Conservation (phyloP, 192 early-diverging fungal species). For the Coemansia sp. region DNA sequence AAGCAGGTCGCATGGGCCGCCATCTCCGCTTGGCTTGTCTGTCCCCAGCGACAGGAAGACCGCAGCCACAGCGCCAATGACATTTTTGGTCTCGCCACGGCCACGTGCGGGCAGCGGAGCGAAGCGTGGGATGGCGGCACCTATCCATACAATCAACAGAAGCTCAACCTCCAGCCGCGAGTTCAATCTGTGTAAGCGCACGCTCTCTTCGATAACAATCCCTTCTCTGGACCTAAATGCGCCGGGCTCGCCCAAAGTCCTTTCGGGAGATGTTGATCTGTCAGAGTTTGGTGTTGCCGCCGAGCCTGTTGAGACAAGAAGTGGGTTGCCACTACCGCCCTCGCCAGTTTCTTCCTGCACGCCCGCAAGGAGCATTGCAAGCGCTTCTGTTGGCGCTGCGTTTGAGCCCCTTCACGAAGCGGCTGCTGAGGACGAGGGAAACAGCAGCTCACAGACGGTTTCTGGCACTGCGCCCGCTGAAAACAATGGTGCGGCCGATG, state of each 20-base stretch:
- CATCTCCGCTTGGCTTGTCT: slow-evolving; percentile 19
- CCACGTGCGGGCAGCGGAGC: slow-evolving; percentile 40
- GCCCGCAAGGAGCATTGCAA: slow-evolving; percentile 27
- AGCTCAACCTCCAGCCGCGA: slow-evolving; percentile 28
- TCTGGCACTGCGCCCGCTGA: background rate
- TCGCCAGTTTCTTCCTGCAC: slow-evolving; percentile 37
- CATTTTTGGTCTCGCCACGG: slow-evolving; percentile 49
- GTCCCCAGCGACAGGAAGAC: slow-evolving; percentile 13
- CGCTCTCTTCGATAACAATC: slow-evolving; percentile 35
- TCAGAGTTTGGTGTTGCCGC: slow-evolving; percentile 50
- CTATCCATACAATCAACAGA: slow-evolving; percentile 24
- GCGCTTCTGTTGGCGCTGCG: slow-evolving; percentile 22
- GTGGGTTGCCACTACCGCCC: slow-evolving; percentile 20
- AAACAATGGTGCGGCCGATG: no score
- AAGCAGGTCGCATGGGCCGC: slow-evolving; percentile 25
- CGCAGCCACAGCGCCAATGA: slow-evolving; percentile 33
- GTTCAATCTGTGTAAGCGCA: slow-evolving; percentile 33
- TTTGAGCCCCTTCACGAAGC: slow-evolving; percentile 36
- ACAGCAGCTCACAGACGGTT: background rate
- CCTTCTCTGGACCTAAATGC: slow-evolving; percentile 31
- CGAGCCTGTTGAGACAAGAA: slow-evolving; percentile 2
- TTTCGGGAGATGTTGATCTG: slow-evolving; percentile 41
- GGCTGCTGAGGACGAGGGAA: slow-evolving; percentile 9
- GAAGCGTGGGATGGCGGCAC: slow-evolving; percentile 17
- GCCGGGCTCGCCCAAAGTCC: slow-evolving; percentile 34